phyloP scores from a whole-genome alignment of 2,329 filamentous ascomycete species.

The Aspergillus quadricinctus region DNA sequence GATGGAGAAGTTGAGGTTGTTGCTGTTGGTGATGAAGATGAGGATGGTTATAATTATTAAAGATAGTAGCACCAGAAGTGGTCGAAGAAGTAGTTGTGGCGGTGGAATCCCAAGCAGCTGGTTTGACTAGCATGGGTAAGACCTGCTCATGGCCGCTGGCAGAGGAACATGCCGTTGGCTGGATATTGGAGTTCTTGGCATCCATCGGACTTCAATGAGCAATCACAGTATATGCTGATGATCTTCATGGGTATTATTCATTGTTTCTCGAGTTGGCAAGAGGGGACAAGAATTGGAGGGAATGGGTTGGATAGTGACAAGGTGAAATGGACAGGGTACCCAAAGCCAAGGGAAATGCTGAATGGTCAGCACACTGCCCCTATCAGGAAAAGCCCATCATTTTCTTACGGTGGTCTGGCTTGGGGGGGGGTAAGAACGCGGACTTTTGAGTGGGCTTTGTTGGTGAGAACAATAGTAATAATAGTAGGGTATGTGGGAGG shows the following conservation, averaged over 20 bases:
- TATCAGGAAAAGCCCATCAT: constrained; percentile 22
- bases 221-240: constrained; percentile 15
- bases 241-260: constrained; percentile 17
- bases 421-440: neutral
- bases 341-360: constrained; percentile 16
- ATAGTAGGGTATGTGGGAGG: neutral
- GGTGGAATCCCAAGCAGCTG: constrained; percentile 14
- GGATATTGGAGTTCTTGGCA: constrained; percentile 23
- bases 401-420: neutral
- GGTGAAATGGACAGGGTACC: constrained; percentile 11
- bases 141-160: constrained; percentile 23
- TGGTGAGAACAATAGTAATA: neutral
- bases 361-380: constrained; percentile 26
- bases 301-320: constrained; percentile 8
- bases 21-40: constrained; percentile 1
- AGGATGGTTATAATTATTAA: constrained; percentile 4
- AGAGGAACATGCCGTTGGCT: constrained; percentile 12
- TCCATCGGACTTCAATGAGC: constrained; percentile 26
- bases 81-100: neutral
- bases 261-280: constrained; percentile 14
- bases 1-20: constrained; percentile 7
- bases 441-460: neutral
- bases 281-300: constrained; percentile 1
- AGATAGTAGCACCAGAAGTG: neutral
- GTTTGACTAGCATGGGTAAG: constrained; percentile 25